Evolutionary conservation across 1,139 yeast genomes (phyloP).

Genomic region (Sugiyamaella japonica): DNA sequence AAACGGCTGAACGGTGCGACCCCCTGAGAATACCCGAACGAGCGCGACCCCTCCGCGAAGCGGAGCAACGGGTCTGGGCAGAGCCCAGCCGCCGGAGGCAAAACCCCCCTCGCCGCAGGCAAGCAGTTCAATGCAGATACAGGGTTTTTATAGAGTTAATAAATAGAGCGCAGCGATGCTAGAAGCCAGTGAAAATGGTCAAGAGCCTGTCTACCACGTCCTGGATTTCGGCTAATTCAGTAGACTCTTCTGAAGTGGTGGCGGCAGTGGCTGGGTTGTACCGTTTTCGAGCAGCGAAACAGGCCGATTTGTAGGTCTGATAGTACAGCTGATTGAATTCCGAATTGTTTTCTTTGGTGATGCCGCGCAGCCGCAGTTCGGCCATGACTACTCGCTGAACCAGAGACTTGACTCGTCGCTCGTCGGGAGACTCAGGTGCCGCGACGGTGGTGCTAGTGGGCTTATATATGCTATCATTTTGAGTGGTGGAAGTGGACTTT

Average conservation of each 20-base stretch:
- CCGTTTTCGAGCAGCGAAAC: constrained; percentile 33
- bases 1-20: background rate
- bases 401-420: constrained; percentile 16
- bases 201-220: constrained; percentile 32
- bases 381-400: constrained; percentile 38
- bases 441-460: constrained; percentile 5
- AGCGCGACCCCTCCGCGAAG: background rate
- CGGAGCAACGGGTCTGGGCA: constrained; percentile 4
- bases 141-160: background rate
- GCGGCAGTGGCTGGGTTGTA: background rate
- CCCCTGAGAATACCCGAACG: background rate
- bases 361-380: constrained; percentile 39
- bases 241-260: constrained; percentile 13
- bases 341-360: constrained; percentile 28
- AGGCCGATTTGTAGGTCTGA: constrained; percentile 33
- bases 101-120: background rate
- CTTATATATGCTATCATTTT: constrained; percentile 18
- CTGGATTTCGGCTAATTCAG: constrained; percentile 27
- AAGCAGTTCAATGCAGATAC: background rate
- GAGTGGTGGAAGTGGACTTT: constrained; percentile 14
- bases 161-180: background rate
- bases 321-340: constrained; percentile 36
- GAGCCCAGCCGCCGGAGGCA: constrained; percentile 3
- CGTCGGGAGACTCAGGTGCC: constrained; percentile 19
- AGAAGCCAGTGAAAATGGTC: constrained; percentile 24